phyloP scores from a whole-genome alignment of 345 rosid genomes.

The Eucalyptus pauciflora region DNA sequence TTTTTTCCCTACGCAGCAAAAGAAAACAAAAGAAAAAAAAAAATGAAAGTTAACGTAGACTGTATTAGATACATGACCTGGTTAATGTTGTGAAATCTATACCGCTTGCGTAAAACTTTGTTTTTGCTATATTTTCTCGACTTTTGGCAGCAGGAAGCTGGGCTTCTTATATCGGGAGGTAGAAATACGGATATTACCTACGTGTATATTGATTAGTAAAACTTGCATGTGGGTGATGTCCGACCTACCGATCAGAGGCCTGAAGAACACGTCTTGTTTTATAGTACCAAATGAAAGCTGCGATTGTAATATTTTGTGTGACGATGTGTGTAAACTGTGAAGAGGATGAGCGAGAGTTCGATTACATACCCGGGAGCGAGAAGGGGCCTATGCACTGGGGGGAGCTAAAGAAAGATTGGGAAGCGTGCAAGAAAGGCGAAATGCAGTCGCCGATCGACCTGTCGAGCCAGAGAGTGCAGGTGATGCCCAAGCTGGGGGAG shows the following conservation, averaged over 20 bases:
- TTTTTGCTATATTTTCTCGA: not conserved
- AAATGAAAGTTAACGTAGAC: not conserved
- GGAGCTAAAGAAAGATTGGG: constrained; percentile 24
- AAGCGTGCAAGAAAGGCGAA: constrained; percentile 15
- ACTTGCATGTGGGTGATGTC: not conserved
- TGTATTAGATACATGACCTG: not conserved
- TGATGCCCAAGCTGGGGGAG: not conserved
- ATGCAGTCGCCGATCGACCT: constrained; percentile 33
- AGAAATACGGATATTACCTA: not conserved
- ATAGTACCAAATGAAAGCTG: no score
- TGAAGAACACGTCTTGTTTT: not conserved
- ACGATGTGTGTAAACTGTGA: not conserved
- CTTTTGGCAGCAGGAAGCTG: not conserved
- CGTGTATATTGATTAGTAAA: not conserved
- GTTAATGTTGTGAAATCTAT: no score
- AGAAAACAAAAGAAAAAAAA: no score
- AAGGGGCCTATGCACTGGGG: constrained; percentile 53
- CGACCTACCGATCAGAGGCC: not conserved
- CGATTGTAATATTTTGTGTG: not conserved
- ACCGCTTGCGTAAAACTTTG: not conserved
- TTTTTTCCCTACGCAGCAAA: not conserved
- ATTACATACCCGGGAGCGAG: constrained; percentile 19
- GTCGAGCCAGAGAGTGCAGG: constrained; percentile 1
- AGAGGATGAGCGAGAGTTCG: constrained; percentile 56
- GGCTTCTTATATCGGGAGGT: not conserved